Percentiles rank a stretch among this genome's conserved stretches.
phyloP scores from a whole-genome alignment of 2,329 filamentous ascomycete genomes.

The Dothiorella sarmentorum region DNA sequence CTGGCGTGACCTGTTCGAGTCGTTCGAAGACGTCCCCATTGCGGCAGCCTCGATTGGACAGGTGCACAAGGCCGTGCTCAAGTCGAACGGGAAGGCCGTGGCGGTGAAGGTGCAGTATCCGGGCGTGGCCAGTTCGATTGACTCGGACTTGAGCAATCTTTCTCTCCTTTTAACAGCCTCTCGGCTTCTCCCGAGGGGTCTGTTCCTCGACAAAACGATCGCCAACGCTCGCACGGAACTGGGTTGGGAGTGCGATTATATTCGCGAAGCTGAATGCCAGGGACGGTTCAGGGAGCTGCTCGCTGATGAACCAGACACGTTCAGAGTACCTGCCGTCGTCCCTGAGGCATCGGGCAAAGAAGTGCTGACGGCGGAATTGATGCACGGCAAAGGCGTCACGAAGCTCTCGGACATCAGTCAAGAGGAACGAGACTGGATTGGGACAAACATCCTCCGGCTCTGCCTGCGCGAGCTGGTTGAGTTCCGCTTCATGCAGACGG shows the following conservation, averaged over 20 bases:
- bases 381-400: constrained; percentile 82
- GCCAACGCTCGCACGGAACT: constrained; percentile 89
- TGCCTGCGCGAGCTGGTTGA: constrained; percentile 90
- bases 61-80: constrained; percentile 81
- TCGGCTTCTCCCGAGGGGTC: constrained; percentile 80
- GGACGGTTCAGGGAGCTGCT: constrained; percentile 73
- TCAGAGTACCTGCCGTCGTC: constrained; percentile 75
- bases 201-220: constrained; percentile 96
- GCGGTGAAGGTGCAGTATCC: constrained; percentile 98
- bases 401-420: constrained; percentile 73
- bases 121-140: constrained; percentile 91
- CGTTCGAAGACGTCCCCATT: constrained; percentile 87
- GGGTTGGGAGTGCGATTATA: constrained; percentile 95
- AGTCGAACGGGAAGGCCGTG: constrained; percentile 69
- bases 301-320: constrained; percentile 68
- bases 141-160: constrained; percentile 92
- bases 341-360: constrained; percentile 76
- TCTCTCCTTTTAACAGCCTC: constrained; percentile 87
- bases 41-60: constrained; percentile 97
- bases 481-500: constrained; percentile 98
- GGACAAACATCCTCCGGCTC: constrained; percentile 85
- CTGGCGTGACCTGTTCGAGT: constrained; percentile 79
- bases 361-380: constrained; percentile 89
- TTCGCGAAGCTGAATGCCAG: constrained; percentile 79
- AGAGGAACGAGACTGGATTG: constrained; percentile 89